These are phyloP conservation scores for Cystobasidium pallidum DNA, from an alignment of 1,284 basidiomycete species.

Conservation along the genomic window DNA sequence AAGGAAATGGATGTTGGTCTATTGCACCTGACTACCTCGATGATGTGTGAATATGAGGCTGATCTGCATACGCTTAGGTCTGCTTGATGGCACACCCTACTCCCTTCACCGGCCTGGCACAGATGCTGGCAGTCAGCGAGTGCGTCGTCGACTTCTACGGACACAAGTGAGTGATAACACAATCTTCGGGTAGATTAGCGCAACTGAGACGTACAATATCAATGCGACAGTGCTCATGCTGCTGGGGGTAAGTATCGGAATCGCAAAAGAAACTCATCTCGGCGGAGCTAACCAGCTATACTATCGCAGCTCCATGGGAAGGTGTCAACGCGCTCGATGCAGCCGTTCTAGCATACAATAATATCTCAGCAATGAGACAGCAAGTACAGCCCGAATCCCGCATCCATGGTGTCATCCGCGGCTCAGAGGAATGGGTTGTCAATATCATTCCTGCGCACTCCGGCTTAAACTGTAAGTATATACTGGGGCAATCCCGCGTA, in stretches of 20 bases:
- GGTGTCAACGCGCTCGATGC: conserved; percentile 82
- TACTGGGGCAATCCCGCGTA: no score
- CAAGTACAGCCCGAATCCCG: conserved; percentile 68
- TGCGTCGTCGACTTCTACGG: conserved; percentile 52
- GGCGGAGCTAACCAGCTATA: no score
- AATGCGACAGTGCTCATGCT: conserved; percentile 67
- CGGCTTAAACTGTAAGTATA: conserved; percentile 45
- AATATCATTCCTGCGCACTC: conserved; percentile 57
- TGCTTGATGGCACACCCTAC: conserved; percentile 47
- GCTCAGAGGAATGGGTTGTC: conserved; percentile 54
- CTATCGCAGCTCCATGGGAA: conserved; percentile 70
- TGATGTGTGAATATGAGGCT: neutral
- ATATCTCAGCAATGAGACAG: conserved; percentile 73
- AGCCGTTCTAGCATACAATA: conserved; percentile 75
- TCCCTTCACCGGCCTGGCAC: conserved; percentile 47
- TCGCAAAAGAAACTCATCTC: no score
- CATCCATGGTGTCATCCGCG: conserved; percentile 66
- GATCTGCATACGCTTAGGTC: conserved; percentile 5
- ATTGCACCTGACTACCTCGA: neutral
- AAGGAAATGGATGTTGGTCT: conserved; percentile 71
- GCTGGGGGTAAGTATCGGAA: conserved; percentile 60
- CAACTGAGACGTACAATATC: neutral
- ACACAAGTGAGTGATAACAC: conserved; percentile 42
- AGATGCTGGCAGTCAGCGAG: conserved; percentile 51
- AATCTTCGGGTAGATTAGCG: neutral